Evolutionary conservation across 2,329 filamentous ascomycete genomes (phyloP).

Genomic region (Triangularia setosa): DNA sequence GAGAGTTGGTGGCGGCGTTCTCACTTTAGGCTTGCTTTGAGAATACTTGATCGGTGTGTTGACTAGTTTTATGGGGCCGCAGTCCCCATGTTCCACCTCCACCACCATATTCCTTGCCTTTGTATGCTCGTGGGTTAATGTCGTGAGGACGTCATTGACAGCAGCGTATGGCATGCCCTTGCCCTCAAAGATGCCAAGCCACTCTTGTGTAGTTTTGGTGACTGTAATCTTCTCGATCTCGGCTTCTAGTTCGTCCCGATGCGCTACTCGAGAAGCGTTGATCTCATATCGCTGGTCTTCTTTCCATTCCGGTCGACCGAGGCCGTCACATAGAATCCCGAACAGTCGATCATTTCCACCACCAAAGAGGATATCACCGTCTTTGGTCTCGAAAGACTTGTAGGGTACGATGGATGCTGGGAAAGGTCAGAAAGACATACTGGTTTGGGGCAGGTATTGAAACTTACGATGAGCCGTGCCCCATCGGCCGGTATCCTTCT

Average conservation of each 20-base stretch:
- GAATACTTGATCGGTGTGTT: conserved; percentile 96
- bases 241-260: conserved; percentile 73
- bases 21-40: conserved; percentile 69
- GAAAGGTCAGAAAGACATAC: background rate
- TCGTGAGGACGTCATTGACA: conserved; percentile 85
- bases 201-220: conserved; percentile 79
- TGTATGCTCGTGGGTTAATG: conserved; percentile 82
- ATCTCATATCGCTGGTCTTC: conserved; percentile 55
- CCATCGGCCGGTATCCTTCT: conserved; percentile 87
- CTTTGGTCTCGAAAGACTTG: conserved; percentile 71
- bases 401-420: conserved; percentile 95
- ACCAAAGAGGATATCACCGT: conserved; percentile 67
- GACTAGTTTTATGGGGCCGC: conserved; percentile 82
- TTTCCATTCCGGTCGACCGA: conserved; percentile 58
- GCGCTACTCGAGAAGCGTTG: conserved; percentile 60
- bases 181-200: conserved; percentile 84
- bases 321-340: conserved; percentile 56
- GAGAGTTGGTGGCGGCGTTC: conserved; percentile 75
- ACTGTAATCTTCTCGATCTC: conserved; percentile 73
- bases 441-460: conserved; percentile 12
- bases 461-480: conserved; percentile 84
- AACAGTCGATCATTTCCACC: conserved; percentile 71
- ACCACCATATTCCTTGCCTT: conserved; percentile 83
- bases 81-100: conserved; percentile 76
- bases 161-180: conserved; percentile 88